phyloP scores from a whole-genome alignment of 1,139 yeast species.

The Groenewaldozyma auringiensis region DNA sequence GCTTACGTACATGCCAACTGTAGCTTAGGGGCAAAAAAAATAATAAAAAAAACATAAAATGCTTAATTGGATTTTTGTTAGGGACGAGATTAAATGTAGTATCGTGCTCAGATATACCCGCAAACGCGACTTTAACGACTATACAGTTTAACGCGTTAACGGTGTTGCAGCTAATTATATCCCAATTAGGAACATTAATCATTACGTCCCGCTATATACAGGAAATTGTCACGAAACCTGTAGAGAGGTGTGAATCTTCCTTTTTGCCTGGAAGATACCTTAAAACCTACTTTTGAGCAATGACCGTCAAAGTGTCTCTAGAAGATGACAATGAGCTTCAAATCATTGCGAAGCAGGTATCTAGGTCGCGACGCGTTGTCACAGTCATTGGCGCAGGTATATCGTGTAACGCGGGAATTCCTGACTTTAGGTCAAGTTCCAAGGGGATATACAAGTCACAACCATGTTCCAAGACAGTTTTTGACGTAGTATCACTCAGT shows the following conservation, averaged over 20 bases:
- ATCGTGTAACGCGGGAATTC: constrained; percentile 93
- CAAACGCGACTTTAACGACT: not conserved
- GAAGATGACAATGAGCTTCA: not conserved
- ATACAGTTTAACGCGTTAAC: not conserved
- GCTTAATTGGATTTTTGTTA: too few species aligned
- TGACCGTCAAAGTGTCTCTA: not conserved
- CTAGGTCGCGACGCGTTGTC: constrained; percentile 22
- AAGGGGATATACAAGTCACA: constrained; percentile 1
- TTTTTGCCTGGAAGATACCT: too few species aligned
- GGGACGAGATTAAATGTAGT: too few species aligned
- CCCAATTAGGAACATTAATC: not conserved
- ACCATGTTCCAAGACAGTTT: constrained; percentile 52
- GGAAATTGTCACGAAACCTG: too few species aligned
- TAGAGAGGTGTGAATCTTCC: too few species aligned
- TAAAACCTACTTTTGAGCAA: too few species aligned
- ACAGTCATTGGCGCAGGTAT: constrained; percentile 86
- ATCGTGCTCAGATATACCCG: not conserved
- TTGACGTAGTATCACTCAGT: constrained; percentile 75
- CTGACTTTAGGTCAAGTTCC: constrained; percentile 28
- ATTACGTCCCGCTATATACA: too few species aligned
- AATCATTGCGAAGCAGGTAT: constrained; percentile 19
- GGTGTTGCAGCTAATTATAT: not conserved
- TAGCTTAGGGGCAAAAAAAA: too few species aligned
- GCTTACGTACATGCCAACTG: too few species aligned
- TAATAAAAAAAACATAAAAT: too few species aligned